These are phyloP conservation scores for Striga asiatica DNA, from an alignment of 257 asterid genomes.

Conservation along the genomic window DNA sequence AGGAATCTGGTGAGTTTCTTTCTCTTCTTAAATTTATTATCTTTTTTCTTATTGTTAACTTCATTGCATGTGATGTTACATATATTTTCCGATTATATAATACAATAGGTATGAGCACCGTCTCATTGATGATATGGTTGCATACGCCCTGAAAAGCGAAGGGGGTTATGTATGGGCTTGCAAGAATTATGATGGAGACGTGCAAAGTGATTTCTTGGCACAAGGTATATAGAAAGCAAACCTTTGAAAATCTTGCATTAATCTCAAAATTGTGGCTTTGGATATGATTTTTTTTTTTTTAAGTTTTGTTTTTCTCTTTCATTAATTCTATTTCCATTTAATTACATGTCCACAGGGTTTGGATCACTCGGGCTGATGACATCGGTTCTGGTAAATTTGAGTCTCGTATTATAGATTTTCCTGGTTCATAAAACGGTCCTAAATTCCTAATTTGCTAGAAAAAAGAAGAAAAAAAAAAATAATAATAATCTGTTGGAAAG, in stretches of 20 bases:
- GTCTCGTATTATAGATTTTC: not conserved
- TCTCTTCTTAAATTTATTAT: not conserved
- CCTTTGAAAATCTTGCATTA: not conserved
- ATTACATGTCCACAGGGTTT: conserved; percentile 48
- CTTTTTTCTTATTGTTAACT: not conserved
- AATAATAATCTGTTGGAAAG: too few species aligned
- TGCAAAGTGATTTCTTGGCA: conserved; percentile 97
- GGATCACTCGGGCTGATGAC: conserved; percentile 99
- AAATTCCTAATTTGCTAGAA: too few species aligned
- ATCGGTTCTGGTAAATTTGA: conserved; percentile 70
- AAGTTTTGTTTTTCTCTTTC: not conserved
- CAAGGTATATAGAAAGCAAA: conserved; percentile 46
- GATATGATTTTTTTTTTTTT: not conserved
- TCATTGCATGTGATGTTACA: not conserved
- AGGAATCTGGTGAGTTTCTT: conserved; percentile 65
- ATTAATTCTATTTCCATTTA: not conserved
- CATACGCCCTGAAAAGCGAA: conserved; percentile 96
- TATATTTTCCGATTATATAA: not conserved
- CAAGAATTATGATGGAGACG: conserved; percentile 98
- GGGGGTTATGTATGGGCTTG: conserved; percentile 99
- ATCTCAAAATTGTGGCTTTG: not conserved
- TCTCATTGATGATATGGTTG: conserved; percentile 99
- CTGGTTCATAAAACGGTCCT: not conserved
- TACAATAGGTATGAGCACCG: conserved; percentile 87
- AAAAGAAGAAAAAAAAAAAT: too few species aligned